These are phyloP conservation scores for Pezicula neosporulosa DNA, from an alignment of 2,329 filamentous ascomycete genomes.

Conservation along the genomic window DNA sequence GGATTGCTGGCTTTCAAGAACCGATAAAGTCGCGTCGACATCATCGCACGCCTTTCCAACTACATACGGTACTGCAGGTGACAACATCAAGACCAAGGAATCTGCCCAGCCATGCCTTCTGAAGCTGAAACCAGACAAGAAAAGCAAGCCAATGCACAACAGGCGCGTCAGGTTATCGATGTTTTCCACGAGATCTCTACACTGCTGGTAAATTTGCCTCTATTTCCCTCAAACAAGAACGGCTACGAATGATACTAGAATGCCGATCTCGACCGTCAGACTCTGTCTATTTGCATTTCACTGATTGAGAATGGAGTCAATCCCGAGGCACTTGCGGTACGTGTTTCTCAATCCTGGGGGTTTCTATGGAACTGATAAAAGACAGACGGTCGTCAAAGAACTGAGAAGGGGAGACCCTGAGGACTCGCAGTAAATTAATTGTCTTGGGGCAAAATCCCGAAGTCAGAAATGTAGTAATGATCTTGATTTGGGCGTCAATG, in stretches of 20 bases:
- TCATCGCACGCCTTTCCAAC: neutral
- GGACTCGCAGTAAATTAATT: conserved; percentile 6
- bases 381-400: conserved; percentile 23
- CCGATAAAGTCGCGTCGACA: neutral
- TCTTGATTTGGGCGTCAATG: too few species aligned
- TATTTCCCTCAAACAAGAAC: neutral
- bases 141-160: conserved; percentile 70
- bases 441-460: too few species aligned
- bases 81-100: neutral
- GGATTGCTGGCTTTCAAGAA: neutral
- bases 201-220: conserved; percentile 65
- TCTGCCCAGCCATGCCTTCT: conserved; percentile 35
- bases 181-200: conserved; percentile 84
- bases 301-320: conserved; percentile 97
- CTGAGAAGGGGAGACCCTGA: conserved; percentile 27
- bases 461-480: too few species aligned
- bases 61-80: neutral
- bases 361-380: neutral
- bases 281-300: conserved; percentile 91
- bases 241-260: conserved; percentile 54
- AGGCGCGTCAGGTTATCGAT: conserved; percentile 79
- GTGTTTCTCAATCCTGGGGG: conserved; percentile 27
- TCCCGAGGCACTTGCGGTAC: conserved; percentile 87
- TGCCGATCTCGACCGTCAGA: conserved; percentile 85
- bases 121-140: conserved; percentile 47